Percentiles rank a stretch among this genome's conserved stretches.
Evolutionary conservation across 495 filamentous ascomycete genomes (phyloP).

Genomic region (Penicilliopsis zonata): DNA sequence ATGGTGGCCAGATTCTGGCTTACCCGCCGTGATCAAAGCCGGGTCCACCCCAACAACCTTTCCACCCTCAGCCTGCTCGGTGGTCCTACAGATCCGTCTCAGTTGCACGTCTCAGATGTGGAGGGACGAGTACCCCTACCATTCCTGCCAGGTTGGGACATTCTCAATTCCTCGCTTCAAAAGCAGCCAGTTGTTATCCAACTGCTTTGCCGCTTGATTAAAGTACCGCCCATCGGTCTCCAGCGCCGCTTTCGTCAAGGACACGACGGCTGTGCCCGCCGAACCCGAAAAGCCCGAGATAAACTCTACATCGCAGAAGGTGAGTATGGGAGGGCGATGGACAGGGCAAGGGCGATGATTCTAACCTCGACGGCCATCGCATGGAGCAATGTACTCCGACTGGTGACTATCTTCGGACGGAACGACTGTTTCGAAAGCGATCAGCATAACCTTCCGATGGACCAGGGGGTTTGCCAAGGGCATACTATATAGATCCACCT

Average conservation of each 20-base stretch:
- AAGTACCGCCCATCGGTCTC: conserved; percentile 97
- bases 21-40: conserved; percentile 68
- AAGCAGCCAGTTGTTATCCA: conserved; percentile 84
- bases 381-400: conserved; percentile 93
- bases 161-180: conserved; percentile 89
- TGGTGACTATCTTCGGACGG: conserved; percentile 97
- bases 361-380: conserved; percentile 78
- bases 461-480: conserved; percentile 1
- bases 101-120: conserved; percentile 8
- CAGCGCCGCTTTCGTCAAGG: conserved; percentile 73
- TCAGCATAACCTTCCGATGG: conserved; percentile 7
- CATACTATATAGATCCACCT: conserved; percentile 91
- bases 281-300: conserved; percentile 95
- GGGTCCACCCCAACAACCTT: conserved; percentile 91
- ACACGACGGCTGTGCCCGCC: conserved; percentile 84
- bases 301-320: conserved; percentile 41
- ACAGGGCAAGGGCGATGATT: conserved; percentile 2
- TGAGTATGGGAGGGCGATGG: conserved; percentile 6
- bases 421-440: conserved; percentile 53
- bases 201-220: conserved; percentile 88
- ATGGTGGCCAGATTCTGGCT: conserved; percentile 7
- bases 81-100: conserved; percentile 38
- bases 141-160: conserved; percentile 96
- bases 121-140: conserved; percentile 38
- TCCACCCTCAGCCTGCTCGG: conserved; percentile 69